These are phyloP conservation scores for Tripterygium wilfordii DNA, from an alignment of 177 flowering plant genomes.

Conservation along the genomic window DNA sequence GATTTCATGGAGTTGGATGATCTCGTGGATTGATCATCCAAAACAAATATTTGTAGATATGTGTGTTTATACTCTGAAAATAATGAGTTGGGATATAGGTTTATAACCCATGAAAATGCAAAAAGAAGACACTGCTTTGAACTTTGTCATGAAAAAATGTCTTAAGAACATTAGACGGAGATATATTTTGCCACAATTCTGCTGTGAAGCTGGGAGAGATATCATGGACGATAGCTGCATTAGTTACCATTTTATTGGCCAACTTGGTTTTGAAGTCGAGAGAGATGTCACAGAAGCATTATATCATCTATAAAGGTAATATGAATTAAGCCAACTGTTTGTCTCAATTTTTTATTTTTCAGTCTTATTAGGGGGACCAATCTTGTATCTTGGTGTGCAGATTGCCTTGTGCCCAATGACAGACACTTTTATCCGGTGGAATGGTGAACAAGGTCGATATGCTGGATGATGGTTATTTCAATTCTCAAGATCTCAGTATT, in stretches of 20 bases:
- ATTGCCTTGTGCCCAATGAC: constrained; percentile 3
- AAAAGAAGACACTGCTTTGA: too few species aligned
- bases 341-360: neutral
- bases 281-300: constrained; percentile 6
- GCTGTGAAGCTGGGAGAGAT: too few species aligned
- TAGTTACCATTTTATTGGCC: neutral
- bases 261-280: constrained; percentile 7
- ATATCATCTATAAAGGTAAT: constrained; percentile 9
- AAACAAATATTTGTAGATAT: constrained; percentile 1
- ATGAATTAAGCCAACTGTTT: neutral
- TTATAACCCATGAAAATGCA: neutral
- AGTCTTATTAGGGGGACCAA: neutral
- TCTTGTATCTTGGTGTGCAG: constrained; percentile 12
- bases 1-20: constrained; percentile 53
- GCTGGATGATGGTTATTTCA: constrained; percentile 2
- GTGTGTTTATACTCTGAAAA: neutral
- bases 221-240: neutral
- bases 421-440: constrained; percentile 6
- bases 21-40: constrained; percentile 23
- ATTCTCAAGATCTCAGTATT: neutral
- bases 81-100: neutral
- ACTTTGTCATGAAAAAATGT: too few species aligned
- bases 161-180: too few species aligned
- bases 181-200: too few species aligned
- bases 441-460: neutral